Conservation (phyloP, 176 grass and related monocot species). For the Triticum aestivum region DNA sequence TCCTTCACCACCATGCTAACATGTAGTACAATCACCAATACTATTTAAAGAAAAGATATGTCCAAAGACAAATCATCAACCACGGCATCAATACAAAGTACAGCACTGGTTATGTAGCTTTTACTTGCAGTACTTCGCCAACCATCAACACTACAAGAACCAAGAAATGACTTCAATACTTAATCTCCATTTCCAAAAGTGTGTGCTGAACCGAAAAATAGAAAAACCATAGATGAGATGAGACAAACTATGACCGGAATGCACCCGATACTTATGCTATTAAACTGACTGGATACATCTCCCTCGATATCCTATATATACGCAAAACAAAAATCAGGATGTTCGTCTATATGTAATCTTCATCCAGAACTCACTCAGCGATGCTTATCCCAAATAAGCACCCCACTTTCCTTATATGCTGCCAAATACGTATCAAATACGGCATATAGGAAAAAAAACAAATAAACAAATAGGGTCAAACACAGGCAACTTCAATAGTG, state of each 20-base stretch:
- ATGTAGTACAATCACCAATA: conserved; percentile 6
- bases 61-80: background rate
- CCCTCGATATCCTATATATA: background rate
- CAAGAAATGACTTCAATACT: background rate
- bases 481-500: background rate
- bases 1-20: background rate
- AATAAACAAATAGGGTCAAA: background rate
- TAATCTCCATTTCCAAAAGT: conserved; percentile 15
- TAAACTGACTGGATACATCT: background rate
- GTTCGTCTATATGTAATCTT: background rate
- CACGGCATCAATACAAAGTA: background rate
- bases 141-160: conserved; percentile 11
- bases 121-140: background rate
- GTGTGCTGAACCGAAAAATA: background rate
- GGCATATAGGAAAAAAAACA: background rate
- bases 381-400: background rate
- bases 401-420: background rate
- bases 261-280: background rate
- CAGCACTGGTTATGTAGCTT: background rate
- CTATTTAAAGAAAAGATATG: conserved; percentile 7
- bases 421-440: conserved; percentile 11
- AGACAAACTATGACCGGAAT: conserved; percentile 9
- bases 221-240: background rate
- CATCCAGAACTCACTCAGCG: background rate
- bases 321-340: background rate